Percentiles rank a stretch among this genome's conserved stretches.
These are phyloP conservation scores for Ogataea methanolica DNA, from an alignment of 805 yeast genomes.

Conservation along the genomic window DNA sequence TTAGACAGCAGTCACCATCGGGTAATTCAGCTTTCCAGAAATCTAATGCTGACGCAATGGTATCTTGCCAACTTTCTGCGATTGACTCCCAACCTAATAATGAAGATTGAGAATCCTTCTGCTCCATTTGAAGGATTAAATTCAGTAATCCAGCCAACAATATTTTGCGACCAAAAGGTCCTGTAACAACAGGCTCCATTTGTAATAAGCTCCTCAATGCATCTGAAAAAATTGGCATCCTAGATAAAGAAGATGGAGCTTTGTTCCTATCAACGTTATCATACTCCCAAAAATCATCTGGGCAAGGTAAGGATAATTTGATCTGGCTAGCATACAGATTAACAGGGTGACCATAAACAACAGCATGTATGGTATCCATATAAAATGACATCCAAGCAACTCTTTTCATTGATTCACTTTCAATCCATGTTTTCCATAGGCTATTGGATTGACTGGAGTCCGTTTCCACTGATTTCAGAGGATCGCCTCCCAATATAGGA, in stretches of 20 bases:
- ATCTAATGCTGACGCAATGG: conserved; percentile 58
- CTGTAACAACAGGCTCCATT: conserved; percentile 36
- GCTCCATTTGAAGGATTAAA: conserved; percentile 54
- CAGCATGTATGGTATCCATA: conserved; percentile 67
- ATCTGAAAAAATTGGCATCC: conserved; percentile 26
- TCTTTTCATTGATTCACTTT: conserved; percentile 68
- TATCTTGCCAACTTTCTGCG: conserved; percentile 55
- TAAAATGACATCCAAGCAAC: conserved; percentile 73
- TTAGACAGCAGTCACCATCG: conserved; percentile 17
- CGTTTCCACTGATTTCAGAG: conserved; percentile 29
- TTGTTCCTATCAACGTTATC: conserved; percentile 15
- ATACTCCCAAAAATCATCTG: conserved; percentile 48
- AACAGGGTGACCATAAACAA: conserved; percentile 65
- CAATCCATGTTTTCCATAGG: conserved; percentile 60
- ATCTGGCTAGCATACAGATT: conserved; percentile 48
- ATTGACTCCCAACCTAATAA: conserved; percentile 33
- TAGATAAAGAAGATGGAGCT: conserved; percentile 12
- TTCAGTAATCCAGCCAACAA: conserved; percentile 59
- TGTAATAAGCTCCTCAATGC: conserved; percentile 36
- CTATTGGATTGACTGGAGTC: conserved; percentile 18
- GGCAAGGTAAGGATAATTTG: conserved; percentile 52
- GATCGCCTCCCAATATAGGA: conserved; percentile 41
- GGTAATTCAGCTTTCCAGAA: conserved; percentile 48
- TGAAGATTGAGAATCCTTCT: conserved; percentile 46
- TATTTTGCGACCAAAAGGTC: conserved; percentile 57